Percentiles rank a stretch among this genome's conserved stretches.
Evolutionary conservation across 768 basidiomycete genomes (phyloP).

Genomic region (Roridomyces roridus): DNA sequence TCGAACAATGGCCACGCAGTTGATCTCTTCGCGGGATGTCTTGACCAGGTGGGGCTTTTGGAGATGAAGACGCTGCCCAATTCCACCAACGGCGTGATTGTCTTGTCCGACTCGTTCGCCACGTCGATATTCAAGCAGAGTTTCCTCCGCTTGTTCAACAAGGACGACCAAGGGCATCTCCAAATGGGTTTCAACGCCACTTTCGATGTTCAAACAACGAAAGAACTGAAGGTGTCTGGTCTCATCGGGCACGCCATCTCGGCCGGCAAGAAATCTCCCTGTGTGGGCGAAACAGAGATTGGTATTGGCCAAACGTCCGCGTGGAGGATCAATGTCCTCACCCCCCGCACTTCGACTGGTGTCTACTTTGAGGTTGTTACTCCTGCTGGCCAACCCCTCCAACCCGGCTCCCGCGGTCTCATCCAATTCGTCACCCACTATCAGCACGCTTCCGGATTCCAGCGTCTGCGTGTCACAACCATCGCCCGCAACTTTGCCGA

Average conservation of each 20-base stretch:
- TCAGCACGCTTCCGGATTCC: slow-evolving; percentile 96
- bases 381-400: slow-evolving; percentile 91
- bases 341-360: slow-evolving; percentile 84
- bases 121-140: slow-evolving; percentile 99
- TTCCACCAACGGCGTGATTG: slow-evolving; percentile 95
- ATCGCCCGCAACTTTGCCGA: slow-evolving; percentile 98
- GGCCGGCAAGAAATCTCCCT: slow-evolving; percentile 93
- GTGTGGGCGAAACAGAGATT: slow-evolving; percentile 98
- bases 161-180: slow-evolving; percentile 90
- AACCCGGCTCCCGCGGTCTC: slow-evolving; percentile 88
- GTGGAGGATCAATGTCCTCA: slow-evolving; percentile 95
- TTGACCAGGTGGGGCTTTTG: slow-evolving; percentile 96
- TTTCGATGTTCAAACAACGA: slow-evolving; percentile 99
- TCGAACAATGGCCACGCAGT: slow-evolving; percentile 95
- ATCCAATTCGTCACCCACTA: slow-evolving; percentile 99
- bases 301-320: slow-evolving; percentile 98
- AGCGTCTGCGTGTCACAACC: slow-evolving; percentile 95
- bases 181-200: slow-evolving; percentile 99
- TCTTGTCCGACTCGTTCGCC: slow-evolving; percentile 95
- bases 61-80: slow-evolving; percentile 98
- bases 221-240: slow-evolving; percentile 98
- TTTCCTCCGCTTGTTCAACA: slow-evolving; percentile 91
- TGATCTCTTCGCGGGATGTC: slow-evolving; percentile 95
- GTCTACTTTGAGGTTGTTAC: slow-evolving; percentile 99
- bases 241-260: slow-evolving; percentile 98